Conservation (phyloP, 192 early-diverging fungal genomes). For the Entophlyctis luteolus region DNA sequence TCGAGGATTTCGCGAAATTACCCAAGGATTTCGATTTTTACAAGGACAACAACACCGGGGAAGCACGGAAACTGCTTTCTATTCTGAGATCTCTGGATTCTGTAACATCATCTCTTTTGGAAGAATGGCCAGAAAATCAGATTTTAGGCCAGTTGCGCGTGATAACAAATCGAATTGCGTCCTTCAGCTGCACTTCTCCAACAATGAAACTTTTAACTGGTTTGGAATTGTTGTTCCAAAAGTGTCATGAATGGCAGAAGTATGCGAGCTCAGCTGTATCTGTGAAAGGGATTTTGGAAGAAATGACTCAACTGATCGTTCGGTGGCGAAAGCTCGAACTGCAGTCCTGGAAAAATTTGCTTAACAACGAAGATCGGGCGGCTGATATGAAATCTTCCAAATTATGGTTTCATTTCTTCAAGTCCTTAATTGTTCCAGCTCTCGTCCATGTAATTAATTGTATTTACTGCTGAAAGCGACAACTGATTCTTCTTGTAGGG, state of each 20-base stretch:
- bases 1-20: constrained; percentile 3
- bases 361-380: constrained; percentile 76
- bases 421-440: constrained; percentile 31
- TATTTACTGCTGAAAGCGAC: background rate
- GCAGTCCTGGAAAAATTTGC: constrained; percentile 80
- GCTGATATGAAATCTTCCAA: constrained; percentile 59
- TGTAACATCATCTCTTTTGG: constrained; percentile 59
- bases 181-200: constrained; percentile 74
- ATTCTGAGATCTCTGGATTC: constrained; percentile 59
- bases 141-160: constrained; percentile 69
- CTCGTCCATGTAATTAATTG: constrained; percentile 11
- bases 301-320: constrained; percentile 70
- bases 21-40: constrained; percentile 73
- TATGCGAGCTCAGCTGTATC: constrained; percentile 80
- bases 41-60: constrained; percentile 69
- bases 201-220: constrained; percentile 87
- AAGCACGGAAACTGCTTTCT: constrained; percentile 63
- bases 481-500: background rate
- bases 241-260: constrained; percentile 91
- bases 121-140: constrained; percentile 88
- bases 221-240: constrained; percentile 79
- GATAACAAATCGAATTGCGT: constrained; percentile 43
- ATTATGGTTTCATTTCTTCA: constrained; percentile 89
- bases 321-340: constrained; percentile 91
- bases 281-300: constrained; percentile 63